Conservation (phyloP, 331 rosid species). For the Malus hybrid region DNA sequence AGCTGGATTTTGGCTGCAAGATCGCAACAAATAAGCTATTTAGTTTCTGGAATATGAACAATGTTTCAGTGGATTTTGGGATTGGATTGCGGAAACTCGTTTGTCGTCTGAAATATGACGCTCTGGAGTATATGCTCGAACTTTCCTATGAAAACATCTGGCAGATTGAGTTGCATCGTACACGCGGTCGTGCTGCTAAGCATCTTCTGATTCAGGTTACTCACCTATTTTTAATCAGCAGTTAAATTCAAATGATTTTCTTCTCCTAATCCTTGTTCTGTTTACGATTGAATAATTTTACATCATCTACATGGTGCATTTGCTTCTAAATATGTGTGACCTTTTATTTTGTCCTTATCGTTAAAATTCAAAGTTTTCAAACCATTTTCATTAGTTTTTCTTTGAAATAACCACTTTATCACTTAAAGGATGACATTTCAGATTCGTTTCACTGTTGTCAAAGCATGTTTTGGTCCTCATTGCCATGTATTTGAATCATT, state of each 20-base stretch:
- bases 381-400: not conserved
- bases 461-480: not conserved
- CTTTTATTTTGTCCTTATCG: not conserved
- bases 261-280: not conserved
- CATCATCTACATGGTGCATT: not conserved
- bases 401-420: not conserved
- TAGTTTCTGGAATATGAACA: slow-evolving; percentile 26
- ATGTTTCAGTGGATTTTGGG: slow-evolving; percentile 51
- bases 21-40: slow-evolving; percentile 37
- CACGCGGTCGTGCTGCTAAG: slow-evolving; percentile 24
- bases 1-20: slow-evolving; percentile 61
- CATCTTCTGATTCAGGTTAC: slow-evolving; percentile 79
- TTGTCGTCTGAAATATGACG: slow-evolving; percentile 20
- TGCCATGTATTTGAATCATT: not conserved
- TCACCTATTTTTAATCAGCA: too few species aligned
- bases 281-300: not conserved
- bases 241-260: too few species aligned
- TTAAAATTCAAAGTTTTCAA: too few species aligned
- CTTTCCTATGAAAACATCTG: slow-evolving; percentile 72
- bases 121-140: slow-evolving; percentile 41
- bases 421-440: not conserved
- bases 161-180: slow-evolving; percentile 55
- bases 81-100: slow-evolving; percentile 43
- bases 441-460: not conserved
- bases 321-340: not conserved